Evolutionary conservation across 495 filamentous ascomycete genomes (phyloP).

Genomic region (Rhypophila decipiens): DNA sequence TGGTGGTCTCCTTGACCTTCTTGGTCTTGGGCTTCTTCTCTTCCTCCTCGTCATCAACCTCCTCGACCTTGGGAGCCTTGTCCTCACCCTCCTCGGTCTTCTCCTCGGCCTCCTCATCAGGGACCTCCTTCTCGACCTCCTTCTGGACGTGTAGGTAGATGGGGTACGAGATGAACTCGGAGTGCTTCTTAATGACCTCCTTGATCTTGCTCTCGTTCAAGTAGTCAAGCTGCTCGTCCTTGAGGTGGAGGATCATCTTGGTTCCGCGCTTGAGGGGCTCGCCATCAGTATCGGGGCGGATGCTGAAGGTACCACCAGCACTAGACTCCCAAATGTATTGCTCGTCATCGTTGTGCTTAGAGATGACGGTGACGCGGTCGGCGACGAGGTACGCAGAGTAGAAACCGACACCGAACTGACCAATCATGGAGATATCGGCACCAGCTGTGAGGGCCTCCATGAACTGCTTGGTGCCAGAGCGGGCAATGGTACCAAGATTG

Average conservation of each 20-base stretch:
- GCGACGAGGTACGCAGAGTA: conserved; percentile 99
- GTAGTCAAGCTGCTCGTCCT: conserved; percentile 98
- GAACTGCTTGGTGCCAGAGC: conserved; percentile 99
- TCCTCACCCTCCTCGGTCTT: conserved; percentile 60
- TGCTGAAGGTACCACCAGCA: conserved; percentile 95
- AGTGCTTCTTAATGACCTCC: conserved; percentile 99
- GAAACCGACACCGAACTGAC: conserved; percentile 99
- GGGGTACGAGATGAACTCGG: conserved; percentile 99
- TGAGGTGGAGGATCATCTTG: conserved; percentile 96
- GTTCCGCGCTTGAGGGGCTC: conserved; percentile 89
- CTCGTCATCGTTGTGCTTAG: conserved; percentile 99
- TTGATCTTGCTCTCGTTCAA: conserved; percentile 98
- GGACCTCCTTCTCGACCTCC: conserved; percentile 98
- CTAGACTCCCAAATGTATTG: conserved; percentile 99
- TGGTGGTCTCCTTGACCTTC: conserved; percentile 97
- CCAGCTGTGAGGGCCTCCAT: conserved; percentile 98
- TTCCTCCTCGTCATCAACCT: conserved; percentile 65
- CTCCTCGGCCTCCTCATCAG: conserved; percentile 87
- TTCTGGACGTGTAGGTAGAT: conserved; percentile 99
- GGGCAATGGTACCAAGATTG: conserved; percentile 98
- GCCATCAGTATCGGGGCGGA: conserved; percentile 83
- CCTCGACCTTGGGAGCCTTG: conserved; percentile 84
- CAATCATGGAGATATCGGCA: conserved; percentile 99
- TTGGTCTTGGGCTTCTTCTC: conserved; percentile 93
- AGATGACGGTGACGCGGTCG: conserved; percentile 89